A percentile compares a stretch with the other conserved stretches of the same genome.
These are phyloP conservation scores for Cornus florida DNA, from an alignment of 148 eudicot genomes.

Conservation along the genomic window DNA sequence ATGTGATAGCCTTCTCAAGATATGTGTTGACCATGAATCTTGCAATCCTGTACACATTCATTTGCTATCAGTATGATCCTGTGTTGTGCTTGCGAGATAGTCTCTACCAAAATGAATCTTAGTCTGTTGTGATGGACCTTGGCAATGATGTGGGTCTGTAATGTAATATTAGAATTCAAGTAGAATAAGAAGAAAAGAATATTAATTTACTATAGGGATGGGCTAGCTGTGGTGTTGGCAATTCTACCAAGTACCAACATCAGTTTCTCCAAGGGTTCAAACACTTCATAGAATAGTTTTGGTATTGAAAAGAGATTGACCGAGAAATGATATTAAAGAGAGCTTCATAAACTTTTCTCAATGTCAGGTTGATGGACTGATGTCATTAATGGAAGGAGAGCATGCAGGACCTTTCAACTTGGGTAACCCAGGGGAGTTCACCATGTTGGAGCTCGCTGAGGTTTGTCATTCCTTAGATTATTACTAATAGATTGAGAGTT, in stretches of 20 bases:
- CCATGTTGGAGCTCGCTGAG: slow-evolving; percentile 93
- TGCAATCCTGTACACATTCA: no score
- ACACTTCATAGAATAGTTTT: background rate
- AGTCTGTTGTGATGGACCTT: no score
- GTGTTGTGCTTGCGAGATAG: background rate
- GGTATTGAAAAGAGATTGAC: background rate
- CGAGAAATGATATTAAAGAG: background rate
- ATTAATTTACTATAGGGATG: no score
- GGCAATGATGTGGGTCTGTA: no score
- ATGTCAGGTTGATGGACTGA: slow-evolving; percentile 71
- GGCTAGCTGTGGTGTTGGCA: no score
- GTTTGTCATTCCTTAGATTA: slow-evolving; percentile 32
- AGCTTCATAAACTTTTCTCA: slow-evolving; percentile 1
- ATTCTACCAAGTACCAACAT: no score
- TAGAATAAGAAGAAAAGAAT: no score
- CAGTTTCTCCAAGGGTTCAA: background rate
- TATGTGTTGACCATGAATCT: background rate
- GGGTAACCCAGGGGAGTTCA: slow-evolving; percentile 93
- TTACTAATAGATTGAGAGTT: background rate
- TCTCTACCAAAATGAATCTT: background rate
- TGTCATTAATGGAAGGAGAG: slow-evolving; percentile 92
- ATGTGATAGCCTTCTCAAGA: background rate
- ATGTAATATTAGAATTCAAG: no score
- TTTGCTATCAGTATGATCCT: no score
- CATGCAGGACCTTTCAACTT: slow-evolving; percentile 85